Conservation (phyloP, 306 rosid genomes). For the Cucurbita ficifolia region DNA sequence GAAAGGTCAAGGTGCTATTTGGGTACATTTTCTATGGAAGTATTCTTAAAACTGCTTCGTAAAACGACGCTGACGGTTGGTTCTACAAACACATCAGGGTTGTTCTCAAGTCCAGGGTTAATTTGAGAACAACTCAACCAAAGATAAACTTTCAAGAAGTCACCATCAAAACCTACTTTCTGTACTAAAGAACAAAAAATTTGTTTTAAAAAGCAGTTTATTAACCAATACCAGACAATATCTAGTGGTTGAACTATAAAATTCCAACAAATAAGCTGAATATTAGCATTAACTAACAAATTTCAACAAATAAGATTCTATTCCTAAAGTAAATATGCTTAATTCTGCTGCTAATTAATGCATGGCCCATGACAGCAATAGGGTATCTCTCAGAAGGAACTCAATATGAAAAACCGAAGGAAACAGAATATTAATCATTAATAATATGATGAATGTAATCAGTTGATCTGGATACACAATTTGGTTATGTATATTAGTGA, state of each 20-base stretch:
- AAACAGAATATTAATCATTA: background rate
- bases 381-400: background rate
- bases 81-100: background rate
- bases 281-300: background rate
- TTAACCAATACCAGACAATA: background rate
- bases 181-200: background rate
- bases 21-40: background rate
- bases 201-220: background rate
- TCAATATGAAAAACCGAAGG: background rate
- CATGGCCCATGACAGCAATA: background rate
- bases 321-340: too few relatives aligned
- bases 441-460: conserved; percentile 1
- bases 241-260: conserved; percentile 1
- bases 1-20: background rate
- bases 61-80: background rate
- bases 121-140: background rate
- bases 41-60: background rate
- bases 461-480: conserved; percentile 5
- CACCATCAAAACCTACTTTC: background rate
- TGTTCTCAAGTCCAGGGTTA: background rate
- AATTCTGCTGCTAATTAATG: background rate
- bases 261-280: background rate
- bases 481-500: conserved; percentile 6
- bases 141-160: background rate
- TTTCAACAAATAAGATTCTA: too few relatives aligned